Percentiles rank a stretch among this genome's conserved stretches.
phyloP scores from a whole-genome alignment of 1,284 basidiomycete species.

The Cystobasidium sp. region DNA sequence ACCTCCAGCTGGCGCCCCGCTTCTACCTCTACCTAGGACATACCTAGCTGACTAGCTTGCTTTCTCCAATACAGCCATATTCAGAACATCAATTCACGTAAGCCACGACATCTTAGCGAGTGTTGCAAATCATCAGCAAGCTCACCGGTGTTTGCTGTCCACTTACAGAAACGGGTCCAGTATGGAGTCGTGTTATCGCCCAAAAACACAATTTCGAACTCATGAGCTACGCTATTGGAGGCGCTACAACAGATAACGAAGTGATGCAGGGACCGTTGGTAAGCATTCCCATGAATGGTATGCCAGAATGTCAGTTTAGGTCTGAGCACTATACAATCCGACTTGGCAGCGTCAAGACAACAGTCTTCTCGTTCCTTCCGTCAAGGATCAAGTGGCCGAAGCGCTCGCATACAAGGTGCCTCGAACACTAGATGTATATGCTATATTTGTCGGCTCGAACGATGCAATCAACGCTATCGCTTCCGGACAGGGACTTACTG shows the following conservation, averaged over 20 bases:
- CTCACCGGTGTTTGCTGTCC: too few species aligned
- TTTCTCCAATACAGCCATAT: neutral
- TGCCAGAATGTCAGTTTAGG: neutral
- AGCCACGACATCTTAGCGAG: neutral
- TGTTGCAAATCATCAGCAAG: too few species aligned
- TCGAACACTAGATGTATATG: constrained; percentile 11
- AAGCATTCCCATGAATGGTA: neutral
- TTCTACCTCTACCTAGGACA: neutral
- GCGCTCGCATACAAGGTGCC: neutral
- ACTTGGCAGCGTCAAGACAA: neutral
- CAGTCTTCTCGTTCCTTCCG: constrained; percentile 5
- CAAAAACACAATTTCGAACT: constrained; percentile 20
- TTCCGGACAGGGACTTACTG: neutral
- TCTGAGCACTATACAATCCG: neutral
- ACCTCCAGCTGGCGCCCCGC: neutral
- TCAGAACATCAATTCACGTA: constrained; percentile 20
- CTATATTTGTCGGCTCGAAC: constrained; percentile 11
- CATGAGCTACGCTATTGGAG: constrained; percentile 26
- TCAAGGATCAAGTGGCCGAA: constrained; percentile 17
- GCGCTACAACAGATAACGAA: constrained; percentile 33
- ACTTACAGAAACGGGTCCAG: constrained; percentile 16
- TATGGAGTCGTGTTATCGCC: constrained; percentile 19
- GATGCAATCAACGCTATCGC: neutral
- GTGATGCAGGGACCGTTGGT: constrained; percentile 17
- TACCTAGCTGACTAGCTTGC: neutral